Conservation (phyloP, 2,329 filamentous ascomycete genomes). For the Cadophora malorum region DNA sequence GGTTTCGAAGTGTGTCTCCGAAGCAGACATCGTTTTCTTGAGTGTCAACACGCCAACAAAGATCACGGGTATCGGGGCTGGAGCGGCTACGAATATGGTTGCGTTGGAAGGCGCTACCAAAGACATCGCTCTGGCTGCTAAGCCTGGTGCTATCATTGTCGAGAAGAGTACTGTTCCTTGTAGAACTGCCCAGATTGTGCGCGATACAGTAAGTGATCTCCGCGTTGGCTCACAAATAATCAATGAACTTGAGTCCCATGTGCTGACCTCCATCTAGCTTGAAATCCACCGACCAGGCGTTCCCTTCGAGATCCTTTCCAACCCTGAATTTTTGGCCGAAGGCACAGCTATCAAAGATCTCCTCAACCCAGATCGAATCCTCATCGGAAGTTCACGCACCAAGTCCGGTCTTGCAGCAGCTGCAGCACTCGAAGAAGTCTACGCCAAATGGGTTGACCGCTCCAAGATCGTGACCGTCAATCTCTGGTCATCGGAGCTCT, state of each 20-base stretch:
- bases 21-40: conserved; percentile 75
- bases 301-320: conserved; percentile 75
- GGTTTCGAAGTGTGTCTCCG: conserved; percentile 64
- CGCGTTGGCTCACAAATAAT: no score
- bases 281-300: conserved; percentile 49
- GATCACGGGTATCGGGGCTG: conserved; percentile 69
- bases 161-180: conserved; percentile 83
- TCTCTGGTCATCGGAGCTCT: conserved; percentile 77
- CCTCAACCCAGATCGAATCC: conserved; percentile 71
- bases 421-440: conserved; percentile 66
- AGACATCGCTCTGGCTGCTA: conserved; percentile 69
- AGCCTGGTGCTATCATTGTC: conserved; percentile 72
- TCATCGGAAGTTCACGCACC: conserved; percentile 73
- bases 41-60: conserved; percentile 82
- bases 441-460: conserved; percentile 72
- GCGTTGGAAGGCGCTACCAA: conserved; percentile 73
- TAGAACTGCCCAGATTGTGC: conserved; percentile 72
- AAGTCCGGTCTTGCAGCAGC: conserved; percentile 66
- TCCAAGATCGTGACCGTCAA: conserved; percentile 73
- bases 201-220: conserved; percentile 60
- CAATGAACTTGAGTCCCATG: no score
- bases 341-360: conserved; percentile 76
- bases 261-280: background rate
- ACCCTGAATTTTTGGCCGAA: conserved; percentile 80
- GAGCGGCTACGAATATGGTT: conserved; percentile 72